A percentile compares a stretch with the other conserved stretches of the same genome.
These are phyloP conservation scores for Leccinum fallax DNA, from an alignment of 1,284 basidiomycete genomes.

Conservation along the genomic window DNA sequence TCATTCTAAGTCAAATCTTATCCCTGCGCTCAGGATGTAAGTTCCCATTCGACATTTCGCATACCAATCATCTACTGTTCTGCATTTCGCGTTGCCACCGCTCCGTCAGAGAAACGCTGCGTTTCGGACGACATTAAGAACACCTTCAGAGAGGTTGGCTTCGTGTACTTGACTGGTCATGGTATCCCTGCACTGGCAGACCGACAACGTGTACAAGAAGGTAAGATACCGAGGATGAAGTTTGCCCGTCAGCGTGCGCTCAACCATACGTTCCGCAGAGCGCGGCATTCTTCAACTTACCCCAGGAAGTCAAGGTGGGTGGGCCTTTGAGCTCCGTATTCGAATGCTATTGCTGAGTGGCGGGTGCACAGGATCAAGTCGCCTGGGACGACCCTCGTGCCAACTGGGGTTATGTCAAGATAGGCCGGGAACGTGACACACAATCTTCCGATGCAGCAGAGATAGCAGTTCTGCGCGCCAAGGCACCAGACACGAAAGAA, in stretches of 20 bases:
- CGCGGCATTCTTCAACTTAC: constrained; percentile 71
- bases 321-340: neutral
- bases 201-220: constrained; percentile 59
- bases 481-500: constrained; percentile 81
- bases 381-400: constrained; percentile 82
- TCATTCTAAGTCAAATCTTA: neutral
- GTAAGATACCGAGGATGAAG: constrained; percentile 36
- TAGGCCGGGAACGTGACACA: constrained; percentile 81
- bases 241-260: neutral
- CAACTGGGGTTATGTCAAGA: constrained; percentile 80
- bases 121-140: constrained; percentile 72
- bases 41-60: constrained; percentile 39
- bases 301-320: constrained; percentile 61
- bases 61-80: constrained; percentile 82
- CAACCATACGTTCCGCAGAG: constrained; percentile 46
- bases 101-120: constrained; percentile 56
- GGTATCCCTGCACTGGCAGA: constrained; percentile 51
- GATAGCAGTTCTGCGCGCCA: constrained; percentile 70
- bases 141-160: constrained; percentile 78
- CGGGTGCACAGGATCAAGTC: constrained; percentile 48
- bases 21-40: constrained; percentile 23
- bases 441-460: constrained; percentile 72
- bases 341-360: constrained; percentile 1
- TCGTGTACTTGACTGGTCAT: constrained; percentile 73
- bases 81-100: constrained; percentile 56